Evolutionary conservation across 352 stramenopile species (phyloP).

Genomic region (Bremia lactucae): DNA sequence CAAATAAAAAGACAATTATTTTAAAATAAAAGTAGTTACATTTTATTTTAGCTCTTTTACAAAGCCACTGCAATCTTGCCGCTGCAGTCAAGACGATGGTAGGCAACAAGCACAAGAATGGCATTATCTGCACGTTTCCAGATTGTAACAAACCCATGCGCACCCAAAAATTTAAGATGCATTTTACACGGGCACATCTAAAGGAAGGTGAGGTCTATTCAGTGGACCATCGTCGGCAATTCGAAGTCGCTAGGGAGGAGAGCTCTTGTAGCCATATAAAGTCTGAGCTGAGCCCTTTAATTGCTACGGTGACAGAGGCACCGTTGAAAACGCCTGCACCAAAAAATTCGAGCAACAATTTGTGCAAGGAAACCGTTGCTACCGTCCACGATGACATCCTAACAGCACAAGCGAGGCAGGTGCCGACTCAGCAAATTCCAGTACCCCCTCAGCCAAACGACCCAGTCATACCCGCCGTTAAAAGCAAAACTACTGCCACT

Average conservation of each 20-base stretch:
- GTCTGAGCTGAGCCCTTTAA: conserved; percentile 3
- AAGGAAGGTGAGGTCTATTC: conserved; percentile 69
- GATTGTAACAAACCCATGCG: conserved; percentile 77
- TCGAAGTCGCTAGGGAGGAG: conserved; percentile 65
- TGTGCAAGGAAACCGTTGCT: conserved; percentile 2
- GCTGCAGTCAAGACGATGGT: conserved; percentile 28
- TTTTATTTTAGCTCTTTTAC: no score
- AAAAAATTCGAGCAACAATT: conserved; percentile 2
- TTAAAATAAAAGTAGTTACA: no score
- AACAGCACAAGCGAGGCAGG: conserved; percentile 6
- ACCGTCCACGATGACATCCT: conserved; percentile 4
- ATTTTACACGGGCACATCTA: conserved; percentile 71
- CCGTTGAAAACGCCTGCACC: neutral
- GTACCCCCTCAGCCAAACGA: conserved; percentile 7
- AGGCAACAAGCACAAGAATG: conserved; percentile 86
- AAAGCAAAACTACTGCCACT: neutral
- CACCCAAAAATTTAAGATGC: conserved; percentile 82
- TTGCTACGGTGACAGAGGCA: conserved; percentile 1
- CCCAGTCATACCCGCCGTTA: neutral
- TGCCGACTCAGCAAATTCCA: conserved; percentile 4
- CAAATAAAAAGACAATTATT: no score
- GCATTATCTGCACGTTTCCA: conserved; percentile 74
- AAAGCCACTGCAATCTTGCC: neutral
- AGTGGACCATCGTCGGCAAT: conserved; percentile 64
- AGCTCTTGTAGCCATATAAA: conserved; percentile 8